Evolutionary conservation across 2,329 filamentous ascomycete species (phyloP), one percentile per base, ranked within the genome.

Genomic region (Fusarium aywerte): DNA sequence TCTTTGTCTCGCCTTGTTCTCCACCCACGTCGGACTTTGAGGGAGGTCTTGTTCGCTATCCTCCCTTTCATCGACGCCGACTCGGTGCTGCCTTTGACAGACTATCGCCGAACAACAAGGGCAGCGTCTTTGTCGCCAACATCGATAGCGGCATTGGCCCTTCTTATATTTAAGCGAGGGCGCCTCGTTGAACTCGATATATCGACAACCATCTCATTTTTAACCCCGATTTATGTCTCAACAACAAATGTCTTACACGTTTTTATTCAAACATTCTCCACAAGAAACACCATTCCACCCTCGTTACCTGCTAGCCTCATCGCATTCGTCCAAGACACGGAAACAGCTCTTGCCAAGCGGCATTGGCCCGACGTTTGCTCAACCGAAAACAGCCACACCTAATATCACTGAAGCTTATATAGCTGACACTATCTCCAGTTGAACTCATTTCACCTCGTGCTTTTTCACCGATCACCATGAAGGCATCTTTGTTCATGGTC

Each of bases 401-500:
- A 57, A 49, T 53, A 42, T 55, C 29, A 31, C 27, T 27, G 48
- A 49, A 59, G 44, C 47, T 56, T 59, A 70, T 71, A 65, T 70
- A 62, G 64, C 73, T 73, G 44, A 73, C 70, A 42, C 31, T 35
- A 42, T 48, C 59, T 42, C 55, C 55, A 73, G 70, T 66, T 57
- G 39, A 60, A 40, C 50, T 36, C 58, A 52, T 40, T 62, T 56
- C 40, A 32, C 53, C 48, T 40, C 31, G 47, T 56, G 61, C 54
- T 51, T 63, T 44, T 58, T 51, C 45, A 61, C 62, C 63, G 47
- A 62, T 59, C 76, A 83, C 75, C 66, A 86, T 86, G 84, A 86
- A 84, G 80, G 77, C 80, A 44, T 83, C 83, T 47, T 61, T 82
- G 57, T 76, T 82, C 67, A 75, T 86, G 68, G 76, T 78, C 67